A percentile compares a stretch with the other conserved stretches of the same genome.
phyloP scores from a whole-genome alignment of 192 early-diverging fungal species.

The Allomyces macrogynus region DNA sequence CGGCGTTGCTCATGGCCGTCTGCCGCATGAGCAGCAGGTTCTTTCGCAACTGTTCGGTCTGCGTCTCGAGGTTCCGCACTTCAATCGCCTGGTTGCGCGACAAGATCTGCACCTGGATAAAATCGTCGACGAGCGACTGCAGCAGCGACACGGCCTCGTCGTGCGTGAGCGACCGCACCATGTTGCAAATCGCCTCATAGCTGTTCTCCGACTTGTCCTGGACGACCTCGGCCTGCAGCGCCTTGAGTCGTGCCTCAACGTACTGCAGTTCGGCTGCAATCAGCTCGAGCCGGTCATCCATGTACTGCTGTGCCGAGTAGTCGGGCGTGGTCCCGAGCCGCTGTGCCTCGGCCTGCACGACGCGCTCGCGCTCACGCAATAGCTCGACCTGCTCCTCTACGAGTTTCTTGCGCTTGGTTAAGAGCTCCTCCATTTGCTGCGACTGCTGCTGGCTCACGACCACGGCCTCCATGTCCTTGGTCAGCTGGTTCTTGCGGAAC shows the following conservation, averaged over 20 bases:
- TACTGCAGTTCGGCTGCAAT: constrained; percentile 37
- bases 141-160: constrained; percentile 25
- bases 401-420: constrained; percentile 23
- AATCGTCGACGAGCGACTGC: constrained; percentile 33
- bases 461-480: constrained; percentile 1
- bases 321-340: constrained; percentile 7
- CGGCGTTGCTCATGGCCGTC: constrained; percentile 26
- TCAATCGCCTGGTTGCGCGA: constrained; percentile 22
- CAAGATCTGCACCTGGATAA: constrained; percentile 22
- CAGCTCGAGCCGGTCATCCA: constrained; percentile 33
- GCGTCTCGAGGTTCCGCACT: constrained; percentile 24
- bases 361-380: constrained; percentile 21
- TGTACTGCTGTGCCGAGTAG: constrained; percentile 16
- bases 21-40: constrained; percentile 35
- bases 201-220: constrained; percentile 12
- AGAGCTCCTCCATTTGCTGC: constrained; percentile 28
- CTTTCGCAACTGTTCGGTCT: constrained; percentile 24
- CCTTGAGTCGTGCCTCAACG: constrained; percentile 25
- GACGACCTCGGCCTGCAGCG: constrained; percentile 27
- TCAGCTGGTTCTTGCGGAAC: background rate
- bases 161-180: constrained; percentile 26
- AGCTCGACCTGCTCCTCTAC: constrained; percentile 24
- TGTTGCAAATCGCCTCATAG: constrained; percentile 22
- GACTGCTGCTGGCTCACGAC: background rate
- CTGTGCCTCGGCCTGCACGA: constrained; percentile 17